phyloP scores from a whole-genome alignment of 1,284 basidiomycete species.

The Gomphus bonarii region DNA sequence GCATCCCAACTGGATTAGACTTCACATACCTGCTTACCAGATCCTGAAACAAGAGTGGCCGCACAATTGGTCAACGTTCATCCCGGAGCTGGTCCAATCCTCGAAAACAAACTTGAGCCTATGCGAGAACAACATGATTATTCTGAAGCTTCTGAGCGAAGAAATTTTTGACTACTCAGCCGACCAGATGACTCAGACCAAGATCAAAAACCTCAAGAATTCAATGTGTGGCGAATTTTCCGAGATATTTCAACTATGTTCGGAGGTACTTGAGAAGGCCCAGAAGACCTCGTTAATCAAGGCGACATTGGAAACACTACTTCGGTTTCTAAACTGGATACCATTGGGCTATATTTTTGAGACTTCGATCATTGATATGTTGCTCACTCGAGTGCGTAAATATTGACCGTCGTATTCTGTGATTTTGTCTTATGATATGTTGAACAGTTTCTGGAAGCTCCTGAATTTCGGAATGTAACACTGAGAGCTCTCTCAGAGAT shows the following conservation, averaged over 20 bases:
- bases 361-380: constrained; percentile 92
- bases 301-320: constrained; percentile 90
- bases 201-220: constrained; percentile 96
- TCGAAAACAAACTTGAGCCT: constrained; percentile 94
- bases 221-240: constrained; percentile 97
- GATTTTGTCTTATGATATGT: neutral
- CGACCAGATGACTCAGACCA: constrained; percentile 97
- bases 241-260: constrained; percentile 92
- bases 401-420: constrained; percentile 8
- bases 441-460: constrained; percentile 85
- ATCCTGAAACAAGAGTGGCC: constrained; percentile 99
- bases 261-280: constrained; percentile 96
- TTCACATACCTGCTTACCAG: constrained; percentile 29
- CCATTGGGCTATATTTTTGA: constrained; percentile 99
- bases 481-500: constrained; percentile 98
- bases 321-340: constrained; percentile 99
- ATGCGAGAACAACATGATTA: constrained; percentile 99
- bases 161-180: constrained; percentile 99
- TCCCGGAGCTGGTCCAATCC: constrained; percentile 94
- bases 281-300: constrained; percentile 93
- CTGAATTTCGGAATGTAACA: constrained; percentile 96
- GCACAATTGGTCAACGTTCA: constrained; percentile 98
- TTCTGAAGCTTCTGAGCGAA: constrained; percentile 94
- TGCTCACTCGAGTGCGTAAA: constrained; percentile 72
- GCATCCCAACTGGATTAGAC: neutral